Base-by-base conservation (phyloP, 208 protist genomes). In the Endotrypanum monterogeii region DNA sequence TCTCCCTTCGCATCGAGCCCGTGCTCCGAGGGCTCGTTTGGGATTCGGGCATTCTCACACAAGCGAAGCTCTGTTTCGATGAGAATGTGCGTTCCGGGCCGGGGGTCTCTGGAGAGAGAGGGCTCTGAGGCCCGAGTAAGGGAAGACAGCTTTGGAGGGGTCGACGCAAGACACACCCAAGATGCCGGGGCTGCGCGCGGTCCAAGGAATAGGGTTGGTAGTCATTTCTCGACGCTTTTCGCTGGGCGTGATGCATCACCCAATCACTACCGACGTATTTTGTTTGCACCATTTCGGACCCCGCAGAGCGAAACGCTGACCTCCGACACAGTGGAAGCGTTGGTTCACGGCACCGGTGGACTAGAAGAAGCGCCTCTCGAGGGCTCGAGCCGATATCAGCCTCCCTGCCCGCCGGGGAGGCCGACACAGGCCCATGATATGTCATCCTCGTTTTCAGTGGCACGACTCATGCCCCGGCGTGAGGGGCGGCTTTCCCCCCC, bases 391-490 rank as follows among this genome's bases (percentile, higher is more conserved):
- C 41, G 65, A 44, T 57, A 5, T 35, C 65, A 70, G 65, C 48
- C 30, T 44, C 39, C 25, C 48, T 16, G 11, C 23, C 65, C 30
- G 46, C 32, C 20, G 48, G 32, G 51, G 4, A 7, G n/a, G 48
- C 28, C 0, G 48, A 12, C 35, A 1, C 32, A 9, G 35, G 20
- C 23, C 3, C 67, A 18, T 6, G 28, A 9, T 44, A 71, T 37
- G 28, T 28, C 18, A n/a, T 57, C 46, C 20, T 52, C 35, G 16
- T 44, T 35, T 7, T 50, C 57, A 7, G 57, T 67, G 1, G 46
- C 74, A 9, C 62, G 66, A n/a, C 35, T 48, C 2, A 67, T 73
- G 57, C 74, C 74, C 3, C 52, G 28, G 28, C 72, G 74, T 66
- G 57, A 58, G 1, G 74, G 72, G 74, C 66, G 67, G 0, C 23